phyloP scores from a whole-genome alignment of 352 stramenopile genomes.

The Phytopythium boreale region DNA sequence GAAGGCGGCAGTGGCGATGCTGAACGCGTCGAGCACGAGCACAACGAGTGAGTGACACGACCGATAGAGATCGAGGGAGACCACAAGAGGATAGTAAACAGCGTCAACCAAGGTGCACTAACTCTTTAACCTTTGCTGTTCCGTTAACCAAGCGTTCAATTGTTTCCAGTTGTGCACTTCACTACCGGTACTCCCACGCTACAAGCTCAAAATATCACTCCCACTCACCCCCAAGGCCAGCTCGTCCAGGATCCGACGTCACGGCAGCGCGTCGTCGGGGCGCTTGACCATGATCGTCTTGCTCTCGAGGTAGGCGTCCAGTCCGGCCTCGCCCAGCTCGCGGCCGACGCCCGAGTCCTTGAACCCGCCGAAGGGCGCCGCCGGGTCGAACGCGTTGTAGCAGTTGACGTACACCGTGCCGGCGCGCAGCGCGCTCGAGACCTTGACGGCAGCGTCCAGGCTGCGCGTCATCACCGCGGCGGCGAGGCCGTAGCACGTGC shows the following conservation, averaged over 20 bases:
- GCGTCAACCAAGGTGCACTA: not conserved
- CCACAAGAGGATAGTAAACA: not conserved
- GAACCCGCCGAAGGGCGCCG: slow-evolving; percentile 73
- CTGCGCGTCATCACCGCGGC: slow-evolving; percentile 88
- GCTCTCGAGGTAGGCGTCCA: slow-evolving; percentile 72
- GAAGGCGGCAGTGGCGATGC: not conserved
- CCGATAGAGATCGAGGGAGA: not conserved
- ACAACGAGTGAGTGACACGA: not conserved
- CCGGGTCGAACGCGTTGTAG: slow-evolving; percentile 84
- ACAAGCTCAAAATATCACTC: not conserved
- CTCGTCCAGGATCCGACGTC: not conserved
- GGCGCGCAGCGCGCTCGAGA: slow-evolving; percentile 84
- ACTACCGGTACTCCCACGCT: not conserved
- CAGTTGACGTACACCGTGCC: slow-evolving; percentile 95
- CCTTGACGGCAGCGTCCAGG: slow-evolving; percentile 73
- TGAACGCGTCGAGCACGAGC: not conserved
- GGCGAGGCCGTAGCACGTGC: slow-evolving; percentile 81
- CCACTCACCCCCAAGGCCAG: not conserved
- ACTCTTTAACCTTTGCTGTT: not conserved
- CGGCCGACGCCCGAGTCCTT: slow-evolving; percentile 74
- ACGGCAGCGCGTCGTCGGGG: slow-evolving; percentile 28
- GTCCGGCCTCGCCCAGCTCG: slow-evolving; percentile 64
- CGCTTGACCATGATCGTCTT: slow-evolving; percentile 70
- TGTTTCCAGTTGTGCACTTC: no score
- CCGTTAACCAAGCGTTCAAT: not conserved